Evolutionary conservation across 768 basidiomycete genomes (phyloP).

Genomic region (Amylocystis lapponica): DNA sequence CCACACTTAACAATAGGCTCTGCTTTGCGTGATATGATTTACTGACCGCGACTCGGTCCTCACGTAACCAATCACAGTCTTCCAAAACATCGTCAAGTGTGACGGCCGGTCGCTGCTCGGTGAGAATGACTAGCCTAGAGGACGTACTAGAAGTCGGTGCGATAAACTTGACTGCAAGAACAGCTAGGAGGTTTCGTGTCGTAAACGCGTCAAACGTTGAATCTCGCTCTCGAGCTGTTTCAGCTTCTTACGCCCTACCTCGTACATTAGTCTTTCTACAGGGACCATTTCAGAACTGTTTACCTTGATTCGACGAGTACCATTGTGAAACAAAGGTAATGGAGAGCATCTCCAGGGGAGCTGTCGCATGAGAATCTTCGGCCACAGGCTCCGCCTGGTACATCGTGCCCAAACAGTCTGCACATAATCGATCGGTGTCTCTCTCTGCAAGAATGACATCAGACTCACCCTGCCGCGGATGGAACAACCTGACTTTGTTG

Average conservation of each 20-base stretch:
- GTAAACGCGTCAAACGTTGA: slow-evolving; percentile 49
- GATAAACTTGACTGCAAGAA: slow-evolving; percentile 63
- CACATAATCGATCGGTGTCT: not conserved
- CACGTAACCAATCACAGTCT: slow-evolving; percentile 67
- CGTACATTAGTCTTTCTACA: too few relatives aligned
- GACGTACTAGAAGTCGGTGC: slow-evolving; percentile 42
- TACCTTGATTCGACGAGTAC: slow-evolving; percentile 62
- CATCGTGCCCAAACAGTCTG: slow-evolving; percentile 59
- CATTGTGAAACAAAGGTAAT: slow-evolving; percentile 65
- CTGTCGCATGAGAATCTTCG: slow-evolving; percentile 41
- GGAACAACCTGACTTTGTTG: slow-evolving; percentile 62
- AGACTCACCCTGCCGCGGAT: slow-evolving; percentile 55
- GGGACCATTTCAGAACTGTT: not conserved
- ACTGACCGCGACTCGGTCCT: slow-evolving; percentile 63
- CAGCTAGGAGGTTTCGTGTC: slow-evolving; percentile 61
- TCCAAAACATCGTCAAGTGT: slow-evolving; percentile 71
- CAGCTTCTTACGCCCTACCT: slow-evolving; percentile 60
- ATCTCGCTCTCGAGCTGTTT: slow-evolving; percentile 62
- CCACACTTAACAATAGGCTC: not conserved
- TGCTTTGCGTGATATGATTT: not conserved
- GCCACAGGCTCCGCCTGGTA: slow-evolving; percentile 74
- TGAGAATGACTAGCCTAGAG: slow-evolving; percentile 58
- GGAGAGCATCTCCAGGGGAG: slow-evolving; percentile 63
- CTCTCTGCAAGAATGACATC: not conserved
- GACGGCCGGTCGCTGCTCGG: slow-evolving; percentile 64